Evolutionary conservation across 305 asterid genomes (phyloP), one percentile per base, ranked within the genome.

Genomic region (Fraxinus velutina): DNA sequence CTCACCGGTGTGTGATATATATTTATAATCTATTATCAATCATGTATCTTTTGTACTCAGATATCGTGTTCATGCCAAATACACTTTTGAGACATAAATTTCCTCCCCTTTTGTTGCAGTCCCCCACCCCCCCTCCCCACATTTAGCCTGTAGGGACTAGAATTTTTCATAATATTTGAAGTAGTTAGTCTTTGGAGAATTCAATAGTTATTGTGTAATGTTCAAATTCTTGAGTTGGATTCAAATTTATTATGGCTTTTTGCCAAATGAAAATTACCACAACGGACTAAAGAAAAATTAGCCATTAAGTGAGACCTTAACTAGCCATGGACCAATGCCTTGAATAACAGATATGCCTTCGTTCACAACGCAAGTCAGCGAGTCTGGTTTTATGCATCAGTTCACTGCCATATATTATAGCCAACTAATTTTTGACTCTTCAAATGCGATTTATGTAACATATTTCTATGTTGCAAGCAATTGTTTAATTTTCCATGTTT

Each of bases 1-100:
- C 81, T 94, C 99, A 0, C 92, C 92, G 5, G 98, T 95, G 80
- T 84, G 96, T 84, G 71, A 33, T 19, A 27, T 60, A 24, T 9
- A 1, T 13, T 9, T 24, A 12, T 60, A 21, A 60, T 60, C 1
- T 60, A 60, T 60, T 19, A 60, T 60, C 24, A 21, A 15, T 60
- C 30, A 3, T 60, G 70, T 4, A 52, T 5, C 22, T 52, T n/a
- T n/a, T 52, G 21, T 52, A 52, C 8, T 52, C 17, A 4, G 6
- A 52, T 52, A 52, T n/a, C 62, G 4, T 52, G 22, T 52, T 52
- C 62, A 73, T 29, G 37, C 32, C 52, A 17, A 64, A 27, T 21
- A 24, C 57, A 42, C 60, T 36, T 17, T 19, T 36, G 22, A 52
- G 62, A n/a, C 22, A n/a, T 4, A 52, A 50, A 15, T 15, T 52